phyloP scores from a whole-genome alignment of 768 basidiomycete species.

The Naematelia aurantialba region DNA sequence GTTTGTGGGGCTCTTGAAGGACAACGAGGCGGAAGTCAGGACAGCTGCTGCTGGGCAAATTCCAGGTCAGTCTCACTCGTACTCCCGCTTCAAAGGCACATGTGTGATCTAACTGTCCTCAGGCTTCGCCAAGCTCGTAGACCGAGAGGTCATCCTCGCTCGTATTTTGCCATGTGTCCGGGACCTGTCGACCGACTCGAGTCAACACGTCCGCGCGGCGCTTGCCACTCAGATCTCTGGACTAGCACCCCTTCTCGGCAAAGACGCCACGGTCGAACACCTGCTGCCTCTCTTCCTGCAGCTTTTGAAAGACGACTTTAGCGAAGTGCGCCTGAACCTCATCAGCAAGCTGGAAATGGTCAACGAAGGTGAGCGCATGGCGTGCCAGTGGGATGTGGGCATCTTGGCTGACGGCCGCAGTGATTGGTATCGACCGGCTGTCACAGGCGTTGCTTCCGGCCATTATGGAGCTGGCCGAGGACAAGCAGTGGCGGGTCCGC shows the following conservation, averaged over 20 bases:
- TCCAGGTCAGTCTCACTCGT: constrained; percentile 62
- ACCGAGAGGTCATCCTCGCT: constrained; percentile 87
- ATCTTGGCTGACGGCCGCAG: constrained; percentile 57
- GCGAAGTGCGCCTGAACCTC: constrained; percentile 93
- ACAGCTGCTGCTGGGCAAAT: constrained; percentile 95
- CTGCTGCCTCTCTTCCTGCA: constrained; percentile 95
- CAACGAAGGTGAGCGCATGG: constrained; percentile 67
- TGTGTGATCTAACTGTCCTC: constrained; percentile 7
- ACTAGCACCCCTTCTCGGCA: constrained; percentile 86
- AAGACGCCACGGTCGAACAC: constrained; percentile 90
- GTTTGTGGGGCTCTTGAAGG: constrained; percentile 89
- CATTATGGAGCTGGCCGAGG: constrained; percentile 95
- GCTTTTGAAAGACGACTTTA: constrained; percentile 96
- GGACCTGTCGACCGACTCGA: constrained; percentile 85
- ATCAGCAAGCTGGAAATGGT: constrained; percentile 98
- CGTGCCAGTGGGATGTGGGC: no score
- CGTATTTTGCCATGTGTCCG: constrained; percentile 92
- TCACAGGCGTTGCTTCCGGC: constrained; percentile 94
- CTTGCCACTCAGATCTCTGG: constrained; percentile 94
- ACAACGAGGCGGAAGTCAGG: constrained; percentile 97
- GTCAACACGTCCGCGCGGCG: constrained; percentile 95
- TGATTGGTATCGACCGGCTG: constrained; percentile 94
- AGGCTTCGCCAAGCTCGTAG: constrained; percentile 93
- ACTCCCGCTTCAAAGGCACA: not conserved
- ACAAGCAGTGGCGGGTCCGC: constrained; percentile 99